phyloP scores from a whole-genome alignment of 176 grass and related monocot species.

The Pharus latifolius region DNA sequence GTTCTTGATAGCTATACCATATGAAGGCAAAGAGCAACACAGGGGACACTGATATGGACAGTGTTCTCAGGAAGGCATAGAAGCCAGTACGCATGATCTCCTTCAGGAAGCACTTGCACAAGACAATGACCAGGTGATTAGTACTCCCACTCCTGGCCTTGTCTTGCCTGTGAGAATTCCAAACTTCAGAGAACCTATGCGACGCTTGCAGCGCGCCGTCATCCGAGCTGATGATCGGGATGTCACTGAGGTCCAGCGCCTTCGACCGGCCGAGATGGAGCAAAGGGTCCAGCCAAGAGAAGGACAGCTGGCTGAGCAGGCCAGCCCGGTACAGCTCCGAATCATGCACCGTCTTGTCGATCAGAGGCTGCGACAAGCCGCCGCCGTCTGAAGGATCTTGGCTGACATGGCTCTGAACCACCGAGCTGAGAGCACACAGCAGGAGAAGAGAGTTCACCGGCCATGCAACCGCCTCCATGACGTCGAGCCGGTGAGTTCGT shows the following conservation, averaged over 20 bases:
- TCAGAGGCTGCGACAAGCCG: conserved; percentile 37
- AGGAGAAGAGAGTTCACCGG: conserved; percentile 47
- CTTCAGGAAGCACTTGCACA: conserved; percentile 46
- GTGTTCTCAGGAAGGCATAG: conserved; percentile 50
- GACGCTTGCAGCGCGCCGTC: conserved; percentile 42
- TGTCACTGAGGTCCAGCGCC: conserved; percentile 46
- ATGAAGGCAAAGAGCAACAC: conserved; percentile 67
- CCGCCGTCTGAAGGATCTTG: not conserved
- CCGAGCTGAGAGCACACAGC: conserved; percentile 14
- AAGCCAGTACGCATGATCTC: conserved; percentile 56
- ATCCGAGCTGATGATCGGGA: conserved; percentile 52
- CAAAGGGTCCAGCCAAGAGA: conserved; percentile 81
- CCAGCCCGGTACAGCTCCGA: conserved; percentile 35
- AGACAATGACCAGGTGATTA: conserved; percentile 28
- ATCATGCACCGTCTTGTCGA: conserved; percentile 4
- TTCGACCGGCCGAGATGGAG: conserved; percentile 61
- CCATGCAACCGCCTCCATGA: conserved; percentile 49
- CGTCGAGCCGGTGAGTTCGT: not conserved
- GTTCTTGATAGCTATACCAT: conserved; percentile 36
- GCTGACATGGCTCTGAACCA: not conserved
- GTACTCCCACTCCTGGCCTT: conserved; percentile 20
- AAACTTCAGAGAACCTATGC: conserved; percentile 31
- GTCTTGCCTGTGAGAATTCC: conserved; percentile 34
- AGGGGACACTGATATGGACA: conserved; percentile 32
- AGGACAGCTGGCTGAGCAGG: conserved; percentile 48